Base-by-base conservation (phyloP, 2,329 filamentous ascomycete species). In the Aspergillus eucalypticola region DNA sequence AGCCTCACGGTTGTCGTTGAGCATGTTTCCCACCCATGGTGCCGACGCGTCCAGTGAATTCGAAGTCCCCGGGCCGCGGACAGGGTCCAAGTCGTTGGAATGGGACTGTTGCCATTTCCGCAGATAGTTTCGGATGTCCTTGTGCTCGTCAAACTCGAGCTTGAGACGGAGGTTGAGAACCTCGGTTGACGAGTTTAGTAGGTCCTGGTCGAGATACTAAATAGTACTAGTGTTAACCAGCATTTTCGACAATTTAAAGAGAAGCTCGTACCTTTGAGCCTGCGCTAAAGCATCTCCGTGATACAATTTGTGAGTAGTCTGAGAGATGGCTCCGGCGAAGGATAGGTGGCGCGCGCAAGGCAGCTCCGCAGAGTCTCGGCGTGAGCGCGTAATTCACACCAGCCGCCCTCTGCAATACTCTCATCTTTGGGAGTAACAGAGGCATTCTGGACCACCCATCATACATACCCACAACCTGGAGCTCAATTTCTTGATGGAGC, bases 41-140 rank as follows among this genome's bases (percentile, higher is more conserved):
- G 49, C 54, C 17, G 62, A 59, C 15, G 54, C 8, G 11, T 60
- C 58, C 21, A 53, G 17, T 19, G 55, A 25, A 8, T 67, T 66
- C 3, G 61, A 61, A 11, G 66, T 64, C 15, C 63, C 64, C 2
- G 68, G 63, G 8, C 67, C 66, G 8, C 64, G 67, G 15, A 74
- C 62, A 1, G 74, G 75, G 27, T 77, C 73, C 35, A 73, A 11
- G 11, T 53, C n/a, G 23, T 69, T 71, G 1, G 67, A 60, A 27
- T 74, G 72, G 7, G 59, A 65, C 10, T 69, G 66, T 60, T 76
- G 73, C 78, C 78, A 80, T 71, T 74, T 73, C 50, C 65, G 65
- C 19, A 80, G 65, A 56, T 79, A 79, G n/a, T 73, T 66, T 53
- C 76, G 72, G 29, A 80, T 78, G 59, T 78, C 70, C 39, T 70